Evolutionary conservation across 108 stramenopile species (phyloP), one percentile per base, ranked within the genome.

Genomic region (Chaetoceros tenuissimus): DNA sequence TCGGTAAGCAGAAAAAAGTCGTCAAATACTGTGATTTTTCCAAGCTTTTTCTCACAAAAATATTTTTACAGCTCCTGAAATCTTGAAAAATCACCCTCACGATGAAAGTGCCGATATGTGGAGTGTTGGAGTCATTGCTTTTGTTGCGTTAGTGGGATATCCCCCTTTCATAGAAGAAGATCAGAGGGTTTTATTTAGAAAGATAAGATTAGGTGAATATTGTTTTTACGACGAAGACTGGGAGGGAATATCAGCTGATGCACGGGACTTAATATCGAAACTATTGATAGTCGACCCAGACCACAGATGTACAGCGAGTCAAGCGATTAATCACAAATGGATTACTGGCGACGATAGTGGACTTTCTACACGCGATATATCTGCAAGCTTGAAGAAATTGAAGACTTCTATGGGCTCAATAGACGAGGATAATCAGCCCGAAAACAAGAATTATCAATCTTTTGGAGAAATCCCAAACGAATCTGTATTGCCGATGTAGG

Each of bases 41-140:
- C n/a, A n/a, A n/a, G n/a, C n/a, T n/a, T n/a, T n/a, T n/a, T n/a
- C n/a, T n/a, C n/a, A n/a, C n/a, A n/a, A n/a, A n/a, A n/a, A n/a
- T 50, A 73, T 66, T 24, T 80, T 75, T 48, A 74, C 75, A 5
- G 74, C 80, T 20, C 80, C 80, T n/a, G 80, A 81, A 62, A 73
- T 81, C 44, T 47, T 80, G 45, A 75, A 80, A 24, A 69, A 68
- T 48, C 63, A 63, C 28, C 84, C 84, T 7, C 76, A 91, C 57
- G 89, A 86, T 49, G 71, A 87, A 50, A 66, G 67, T 10, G 92
- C 86, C 13, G 98, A 98, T 63, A 84, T 94, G 80, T 98, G 98
- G 98, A 76, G 75, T 50, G 74, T 94, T 1, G 97, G 98, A 22
- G 92, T 97, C 0, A 85, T 97, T 60, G 62, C 81, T 10, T 97